Evolutionary conservation across 768 basidiomycete genomes (phyloP).

Genomic region (Piloderma croceum): DNA sequence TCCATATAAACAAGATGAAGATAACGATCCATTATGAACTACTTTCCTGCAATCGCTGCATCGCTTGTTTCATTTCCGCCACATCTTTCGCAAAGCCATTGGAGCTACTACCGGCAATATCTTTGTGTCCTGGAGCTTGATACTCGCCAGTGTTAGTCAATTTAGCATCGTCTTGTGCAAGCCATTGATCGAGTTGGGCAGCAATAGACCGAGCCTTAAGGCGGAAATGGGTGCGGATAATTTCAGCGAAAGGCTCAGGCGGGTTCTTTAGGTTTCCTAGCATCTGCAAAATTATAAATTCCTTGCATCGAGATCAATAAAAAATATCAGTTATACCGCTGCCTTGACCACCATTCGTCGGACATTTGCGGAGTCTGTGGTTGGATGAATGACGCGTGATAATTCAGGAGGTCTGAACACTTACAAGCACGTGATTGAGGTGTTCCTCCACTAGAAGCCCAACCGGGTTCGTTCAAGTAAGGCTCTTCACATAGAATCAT

Average conservation of each 20-base stretch:
- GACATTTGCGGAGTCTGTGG: conserved; percentile 82
- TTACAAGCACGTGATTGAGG: conserved; percentile 73
- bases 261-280: conserved; percentile 75
- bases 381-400: conserved; percentile 6
- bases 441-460: conserved; percentile 69
- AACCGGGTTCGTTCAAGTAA: conserved; percentile 89
- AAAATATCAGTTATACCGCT: conserved; percentile 47
- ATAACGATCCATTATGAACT: too few species aligned
- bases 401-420: conserved; percentile 15
- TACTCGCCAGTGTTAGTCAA: conserved; percentile 52
- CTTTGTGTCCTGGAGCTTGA: conserved; percentile 27
- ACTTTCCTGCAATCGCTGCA: too few species aligned
- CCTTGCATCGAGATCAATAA: neutral
- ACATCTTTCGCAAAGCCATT: conserved; percentile 67
- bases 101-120: conserved; percentile 39
- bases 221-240: conserved; percentile 87
- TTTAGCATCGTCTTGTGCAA: conserved; percentile 68
- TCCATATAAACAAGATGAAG: too few species aligned
- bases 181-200: conserved; percentile 76
- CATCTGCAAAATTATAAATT: conserved; percentile 48
- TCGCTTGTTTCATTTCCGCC: conserved; percentile 65
- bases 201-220: conserved; percentile 70
- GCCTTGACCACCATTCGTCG: conserved; percentile 89
- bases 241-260: conserved; percentile 80
- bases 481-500: conserved; percentile 93